A percentile compares a stretch with the other conserved stretches of the same genome.
These are phyloP conservation scores for Trichomonascaceae sp. DNA, from an alignment of 1,139 yeast genomes.

Conservation along the genomic window DNA sequence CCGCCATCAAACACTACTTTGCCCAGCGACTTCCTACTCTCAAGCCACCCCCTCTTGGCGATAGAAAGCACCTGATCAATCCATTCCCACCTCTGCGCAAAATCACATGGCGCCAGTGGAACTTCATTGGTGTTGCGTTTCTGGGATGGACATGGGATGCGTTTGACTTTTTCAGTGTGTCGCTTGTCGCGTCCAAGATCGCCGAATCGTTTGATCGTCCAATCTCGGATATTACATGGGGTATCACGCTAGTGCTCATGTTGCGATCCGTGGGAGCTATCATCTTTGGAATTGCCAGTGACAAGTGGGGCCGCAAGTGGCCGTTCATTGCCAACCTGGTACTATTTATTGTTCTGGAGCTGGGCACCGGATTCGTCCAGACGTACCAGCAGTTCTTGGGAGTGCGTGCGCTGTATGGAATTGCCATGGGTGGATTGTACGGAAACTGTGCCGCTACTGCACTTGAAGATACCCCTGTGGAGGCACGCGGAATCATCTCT, in stretches of 20 bases:
- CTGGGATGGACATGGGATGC: slow-evolving; percentile 74
- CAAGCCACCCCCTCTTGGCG: slow-evolving; percentile 26
- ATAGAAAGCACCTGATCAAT: slow-evolving; percentile 27
- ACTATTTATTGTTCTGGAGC: slow-evolving; percentile 45
- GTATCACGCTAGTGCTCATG: slow-evolving; percentile 68
- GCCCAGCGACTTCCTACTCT: slow-evolving; percentile 32
- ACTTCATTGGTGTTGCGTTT: slow-evolving; percentile 49
- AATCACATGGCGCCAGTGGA: slow-evolving; percentile 42
- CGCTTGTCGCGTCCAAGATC: slow-evolving; percentile 43
- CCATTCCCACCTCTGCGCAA: slow-evolving; percentile 40
- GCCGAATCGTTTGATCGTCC: slow-evolving; percentile 39
- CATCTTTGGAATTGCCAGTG: slow-evolving; percentile 53
- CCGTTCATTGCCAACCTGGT: slow-evolving; percentile 45
- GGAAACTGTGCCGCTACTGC: slow-evolving; percentile 59
- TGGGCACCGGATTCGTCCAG: slow-evolving; percentile 60
- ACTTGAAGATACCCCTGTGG: slow-evolving; percentile 51
- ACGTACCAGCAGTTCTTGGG: slow-evolving; percentile 54
- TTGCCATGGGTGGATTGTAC: slow-evolving; percentile 59
- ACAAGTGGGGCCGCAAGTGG: slow-evolving; percentile 60
- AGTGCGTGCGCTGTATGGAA: slow-evolving; percentile 56
- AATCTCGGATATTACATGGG: slow-evolving; percentile 58
- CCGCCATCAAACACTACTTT: slow-evolving; percentile 25
- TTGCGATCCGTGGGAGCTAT: slow-evolving; percentile 68
- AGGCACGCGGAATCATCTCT: slow-evolving; percentile 46
- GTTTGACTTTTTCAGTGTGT: slow-evolving; percentile 60